Evolutionary conservation across 768 basidiomycete genomes (phyloP).

Genomic region (Calocybe gangraenosa): DNA sequence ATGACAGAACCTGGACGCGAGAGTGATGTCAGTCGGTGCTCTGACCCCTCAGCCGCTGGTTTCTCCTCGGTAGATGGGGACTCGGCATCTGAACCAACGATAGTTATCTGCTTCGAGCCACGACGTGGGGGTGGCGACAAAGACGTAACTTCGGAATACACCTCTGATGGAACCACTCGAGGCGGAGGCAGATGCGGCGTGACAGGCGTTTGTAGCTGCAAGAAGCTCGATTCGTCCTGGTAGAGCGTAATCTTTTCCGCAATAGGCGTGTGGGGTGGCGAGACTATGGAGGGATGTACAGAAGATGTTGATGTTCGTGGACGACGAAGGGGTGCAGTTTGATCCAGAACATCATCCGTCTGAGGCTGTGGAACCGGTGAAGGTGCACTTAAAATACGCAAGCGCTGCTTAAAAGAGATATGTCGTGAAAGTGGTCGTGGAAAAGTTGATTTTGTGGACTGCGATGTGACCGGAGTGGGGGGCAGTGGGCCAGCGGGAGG

Average conservation of each 20-base stretch:
- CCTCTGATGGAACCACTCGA: conserved; percentile 24
- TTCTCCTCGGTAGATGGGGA: conserved; percentile 20
- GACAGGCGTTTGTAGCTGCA: conserved; percentile 48
- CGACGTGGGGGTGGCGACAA: conserved; percentile 64
- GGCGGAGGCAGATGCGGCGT: conserved; percentile 31
- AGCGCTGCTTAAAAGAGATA: conserved; percentile 54
- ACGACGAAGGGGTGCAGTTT: neutral
- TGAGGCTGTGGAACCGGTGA: conserved; percentile 24
- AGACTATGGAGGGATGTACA: conserved; percentile 2
- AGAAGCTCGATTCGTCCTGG: conserved; percentile 57
- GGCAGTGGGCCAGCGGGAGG: conserved; percentile 17
- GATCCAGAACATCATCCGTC: conserved; percentile 13
- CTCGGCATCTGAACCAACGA: conserved; percentile 27
- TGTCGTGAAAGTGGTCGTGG: conserved; percentile 32
- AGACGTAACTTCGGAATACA: conserved; percentile 36
- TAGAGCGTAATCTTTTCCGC: conserved; percentile 56
- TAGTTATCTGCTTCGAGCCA: conserved; percentile 44
- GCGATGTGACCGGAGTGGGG: conserved; percentile 14
- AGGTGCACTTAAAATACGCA: conserved; percentile 67
- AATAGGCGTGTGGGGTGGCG: conserved; percentile 48
- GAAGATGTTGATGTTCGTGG: conserved; percentile 7
- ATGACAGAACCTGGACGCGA: conserved; percentile 50
- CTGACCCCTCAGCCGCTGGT: conserved; percentile 24
- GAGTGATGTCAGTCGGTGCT: conserved; percentile 31
- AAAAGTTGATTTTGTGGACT: conserved; percentile 25